A percentile compares a stretch with the other conserved stretches of the same genome.
phyloP scores from a whole-genome alignment of 345 rosid genomes.

The Reutealis trisperma region DNA sequence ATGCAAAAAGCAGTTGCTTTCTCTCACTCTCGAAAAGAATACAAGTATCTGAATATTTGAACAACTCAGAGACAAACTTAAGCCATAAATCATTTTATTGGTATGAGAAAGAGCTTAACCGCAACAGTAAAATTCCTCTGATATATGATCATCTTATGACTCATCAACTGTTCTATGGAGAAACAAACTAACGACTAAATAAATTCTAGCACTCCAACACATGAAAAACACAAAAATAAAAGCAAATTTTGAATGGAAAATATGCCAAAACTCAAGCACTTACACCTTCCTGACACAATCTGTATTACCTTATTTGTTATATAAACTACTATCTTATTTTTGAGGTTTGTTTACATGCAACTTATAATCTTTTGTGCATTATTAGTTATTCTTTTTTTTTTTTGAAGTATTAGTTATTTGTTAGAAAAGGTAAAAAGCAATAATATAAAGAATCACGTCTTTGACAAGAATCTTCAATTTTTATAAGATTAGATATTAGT shows the following conservation, averaged over 20 bases:
- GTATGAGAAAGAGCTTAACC: background rate
- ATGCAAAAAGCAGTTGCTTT: background rate
- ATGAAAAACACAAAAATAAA: background rate
- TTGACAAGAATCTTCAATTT: background rate
- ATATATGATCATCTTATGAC: background rate
- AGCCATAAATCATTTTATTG: background rate
- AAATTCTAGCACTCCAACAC: background rate
- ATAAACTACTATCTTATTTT: background rate
- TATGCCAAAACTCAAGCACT: background rate
- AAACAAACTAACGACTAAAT: background rate
- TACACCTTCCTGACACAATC: background rate
- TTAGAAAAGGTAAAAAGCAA: background rate
- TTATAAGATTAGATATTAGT: background rate
- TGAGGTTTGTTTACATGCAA: background rate
- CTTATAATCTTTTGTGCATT: background rate
- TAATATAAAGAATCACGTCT: background rate
- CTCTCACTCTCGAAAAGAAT: background rate
- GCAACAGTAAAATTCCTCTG: background rate
- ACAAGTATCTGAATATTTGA: background rate
- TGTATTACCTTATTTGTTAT: background rate
- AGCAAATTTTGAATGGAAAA: background rate
- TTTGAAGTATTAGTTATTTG: background rate
- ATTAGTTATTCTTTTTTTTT: too few species aligned
- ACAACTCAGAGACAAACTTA: background rate
- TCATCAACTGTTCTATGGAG: background rate